phyloP scores from a whole-genome alignment of 1,139 yeast species.

The Debaryomycetaceae sp. region DNA sequence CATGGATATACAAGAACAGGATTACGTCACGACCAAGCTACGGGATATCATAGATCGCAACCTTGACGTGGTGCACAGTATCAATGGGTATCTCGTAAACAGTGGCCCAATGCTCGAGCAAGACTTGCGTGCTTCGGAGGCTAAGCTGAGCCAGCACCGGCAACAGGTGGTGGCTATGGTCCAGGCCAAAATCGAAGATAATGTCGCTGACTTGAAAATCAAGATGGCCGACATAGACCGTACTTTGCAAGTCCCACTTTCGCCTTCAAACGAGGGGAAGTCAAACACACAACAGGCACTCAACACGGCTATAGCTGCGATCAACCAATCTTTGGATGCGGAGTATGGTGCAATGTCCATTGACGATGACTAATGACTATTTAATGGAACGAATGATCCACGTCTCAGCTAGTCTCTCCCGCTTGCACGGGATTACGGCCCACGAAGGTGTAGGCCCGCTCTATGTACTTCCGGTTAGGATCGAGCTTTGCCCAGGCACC shows the following conservation, averaged over 20 bases:
- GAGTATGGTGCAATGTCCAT: no score
- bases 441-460: constrained; percentile 32
- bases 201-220: constrained; percentile 11
- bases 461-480: constrained; percentile 39
- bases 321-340: no score
- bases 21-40: constrained; percentile 30
- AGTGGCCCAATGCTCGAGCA: constrained; percentile 16
- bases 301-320: no score
- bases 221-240: constrained; percentile 13
- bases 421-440: constrained; percentile 16
- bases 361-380: no score
- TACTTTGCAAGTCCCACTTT: no score
- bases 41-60: constrained; percentile 34
- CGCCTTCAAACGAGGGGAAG: no score
- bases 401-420: no score
- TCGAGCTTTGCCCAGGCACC: constrained; percentile 42
- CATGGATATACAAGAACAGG: constrained; percentile 44
- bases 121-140: constrained; percentile 10
- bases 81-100: constrained; percentile 33
- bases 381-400: no score
- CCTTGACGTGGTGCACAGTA: constrained; percentile 34
- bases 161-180: constrained; percentile 13
- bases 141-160: constrained; percentile 14
- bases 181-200: constrained; percentile 14
- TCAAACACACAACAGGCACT: no score